phyloP scores from a whole-genome alignment of 1,139 yeast species.

The Candida sp. region DNA sequence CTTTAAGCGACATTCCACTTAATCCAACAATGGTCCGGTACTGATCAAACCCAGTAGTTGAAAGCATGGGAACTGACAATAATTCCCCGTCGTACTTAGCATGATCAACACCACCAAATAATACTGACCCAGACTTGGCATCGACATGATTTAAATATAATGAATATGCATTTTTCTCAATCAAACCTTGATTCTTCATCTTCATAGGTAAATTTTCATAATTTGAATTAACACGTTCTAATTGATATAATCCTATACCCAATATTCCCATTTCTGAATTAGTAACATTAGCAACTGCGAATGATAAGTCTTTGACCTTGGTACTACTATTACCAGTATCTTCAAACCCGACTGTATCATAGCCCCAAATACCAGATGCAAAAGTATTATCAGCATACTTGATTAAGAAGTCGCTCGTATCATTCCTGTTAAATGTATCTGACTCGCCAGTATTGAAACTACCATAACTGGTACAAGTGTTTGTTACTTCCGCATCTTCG shows the following conservation, averaged over 20 bases:
- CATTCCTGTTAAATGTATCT: slow-evolving; percentile 26
- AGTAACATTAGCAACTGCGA: slow-evolving; percentile 47
- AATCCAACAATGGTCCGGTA: not conserved
- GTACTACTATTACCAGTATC: not conserved
- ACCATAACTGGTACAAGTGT: slow-evolving; percentile 36
- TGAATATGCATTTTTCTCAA: slow-evolving; percentile 49
- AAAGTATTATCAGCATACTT: slow-evolving; percentile 60
- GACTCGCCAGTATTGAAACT: slow-evolving; percentile 35
- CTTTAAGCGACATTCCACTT: not conserved
- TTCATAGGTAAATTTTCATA: slow-evolving; percentile 29
- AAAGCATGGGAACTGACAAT: slow-evolving; percentile 19
- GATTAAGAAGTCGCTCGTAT: slow-evolving; percentile 32
- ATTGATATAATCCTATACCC: slow-evolving; percentile 34
- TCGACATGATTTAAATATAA: slow-evolving; percentile 41
- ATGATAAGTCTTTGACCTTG: slow-evolving; percentile 25
- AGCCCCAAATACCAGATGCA: slow-evolving; percentile 61
- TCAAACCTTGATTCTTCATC: slow-evolving; percentile 39
- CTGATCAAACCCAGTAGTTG: not conserved
- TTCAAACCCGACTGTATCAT: slow-evolving; percentile 28
- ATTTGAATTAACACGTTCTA: slow-evolving; percentile 9
- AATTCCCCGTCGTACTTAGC: slow-evolving; percentile 48
- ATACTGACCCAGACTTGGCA: slow-evolving; percentile 35
- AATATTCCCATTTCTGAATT: slow-evolving; percentile 43
- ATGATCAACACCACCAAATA: slow-evolving; percentile 60
- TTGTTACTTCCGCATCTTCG: slow-evolving; percentile 10